Evolutionary conservation across 345 rosid genomes (phyloP).

Genomic region (Hibiscus mutabilis): DNA sequence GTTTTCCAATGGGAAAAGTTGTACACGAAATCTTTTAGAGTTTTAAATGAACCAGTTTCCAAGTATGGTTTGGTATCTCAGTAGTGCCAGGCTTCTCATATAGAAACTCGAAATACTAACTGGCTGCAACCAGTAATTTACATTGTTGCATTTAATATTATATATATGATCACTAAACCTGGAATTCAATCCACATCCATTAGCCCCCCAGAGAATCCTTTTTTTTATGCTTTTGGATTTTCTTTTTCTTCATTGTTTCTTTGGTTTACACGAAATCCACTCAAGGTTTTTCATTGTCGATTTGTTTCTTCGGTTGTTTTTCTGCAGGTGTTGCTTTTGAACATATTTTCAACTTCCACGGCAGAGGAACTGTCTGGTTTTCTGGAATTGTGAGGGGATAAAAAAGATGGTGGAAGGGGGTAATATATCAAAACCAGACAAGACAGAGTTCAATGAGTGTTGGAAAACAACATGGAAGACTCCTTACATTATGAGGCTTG

Average conservation of each 20-base stretch:
- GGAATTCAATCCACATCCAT: background rate
- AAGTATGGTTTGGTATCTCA: background rate
- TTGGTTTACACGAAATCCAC: background rate
- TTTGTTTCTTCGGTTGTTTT: background rate
- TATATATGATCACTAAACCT: background rate
- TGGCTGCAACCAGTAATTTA: background rate
- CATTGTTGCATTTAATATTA: background rate
- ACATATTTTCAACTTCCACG: background rate
- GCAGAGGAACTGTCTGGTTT: background rate
- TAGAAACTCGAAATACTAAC: background rate
- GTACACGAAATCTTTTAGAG: too few species aligned
- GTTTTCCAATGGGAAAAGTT: too few species aligned
- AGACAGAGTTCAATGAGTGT: slow-evolving; percentile 68
- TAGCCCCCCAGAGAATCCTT: background rate
- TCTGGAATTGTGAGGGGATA: background rate
- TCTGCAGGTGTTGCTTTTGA: background rate
- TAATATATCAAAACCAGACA: slow-evolving; percentile 29
- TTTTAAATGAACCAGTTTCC: too few species aligned
- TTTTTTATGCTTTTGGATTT: background rate
- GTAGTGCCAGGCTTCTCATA: background rate
- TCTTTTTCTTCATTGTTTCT: background rate
- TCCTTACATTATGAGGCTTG: slow-evolving; percentile 75
- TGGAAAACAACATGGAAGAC: slow-evolving; percentile 57
- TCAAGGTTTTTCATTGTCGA: background rate
- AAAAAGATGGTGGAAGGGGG: slow-evolving; percentile 72